Conservation (phyloP, 2,329 filamentous ascomycete genomes). For the Ceratocystis eucalypticola region DNA sequence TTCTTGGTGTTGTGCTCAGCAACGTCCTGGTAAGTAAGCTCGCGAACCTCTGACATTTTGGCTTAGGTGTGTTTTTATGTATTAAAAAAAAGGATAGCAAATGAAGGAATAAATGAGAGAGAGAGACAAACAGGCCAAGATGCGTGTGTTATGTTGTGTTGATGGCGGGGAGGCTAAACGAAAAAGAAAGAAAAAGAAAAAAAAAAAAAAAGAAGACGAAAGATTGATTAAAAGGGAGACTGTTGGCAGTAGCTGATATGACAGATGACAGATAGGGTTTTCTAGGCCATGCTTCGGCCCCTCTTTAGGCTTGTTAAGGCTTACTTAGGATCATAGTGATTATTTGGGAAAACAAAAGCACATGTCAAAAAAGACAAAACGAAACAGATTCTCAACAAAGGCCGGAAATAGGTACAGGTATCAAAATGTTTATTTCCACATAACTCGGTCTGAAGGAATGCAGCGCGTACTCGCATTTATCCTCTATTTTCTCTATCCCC, state of each 20-base stretch:
- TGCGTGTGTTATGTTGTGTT: no score
- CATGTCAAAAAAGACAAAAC: not conserved
- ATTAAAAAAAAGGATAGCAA: slow-evolving; percentile 11
- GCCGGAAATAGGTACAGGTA: no score
- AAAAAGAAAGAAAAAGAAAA: slow-evolving; percentile 2
- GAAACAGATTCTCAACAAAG: not conserved
- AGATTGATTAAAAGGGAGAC: not conserved
- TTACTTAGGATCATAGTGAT: not conserved
- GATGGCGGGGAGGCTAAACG: not conserved
- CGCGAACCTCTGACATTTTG: slow-evolving; percentile 27
- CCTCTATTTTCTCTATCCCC: not conserved
- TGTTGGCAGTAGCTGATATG: not conserved
- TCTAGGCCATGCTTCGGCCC: not conserved
- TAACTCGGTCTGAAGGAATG: no score
- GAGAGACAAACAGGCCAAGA: not conserved
- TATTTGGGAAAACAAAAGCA: not conserved
- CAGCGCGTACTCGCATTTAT: not conserved
- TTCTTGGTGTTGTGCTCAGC: slow-evolving; percentile 83
- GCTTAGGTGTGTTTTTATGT: slow-evolving; percentile 4
- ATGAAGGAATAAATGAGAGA: slow-evolving; percentile 11
- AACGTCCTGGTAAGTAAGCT: slow-evolving; percentile 69
- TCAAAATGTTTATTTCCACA: no score
- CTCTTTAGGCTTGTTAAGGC: no score
- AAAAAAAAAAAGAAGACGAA: not conserved
- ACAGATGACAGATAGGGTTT: not conserved